Conservation (phyloP, 2,329 filamentous ascomycete species). For the Lomentospora prolificans region DNA sequence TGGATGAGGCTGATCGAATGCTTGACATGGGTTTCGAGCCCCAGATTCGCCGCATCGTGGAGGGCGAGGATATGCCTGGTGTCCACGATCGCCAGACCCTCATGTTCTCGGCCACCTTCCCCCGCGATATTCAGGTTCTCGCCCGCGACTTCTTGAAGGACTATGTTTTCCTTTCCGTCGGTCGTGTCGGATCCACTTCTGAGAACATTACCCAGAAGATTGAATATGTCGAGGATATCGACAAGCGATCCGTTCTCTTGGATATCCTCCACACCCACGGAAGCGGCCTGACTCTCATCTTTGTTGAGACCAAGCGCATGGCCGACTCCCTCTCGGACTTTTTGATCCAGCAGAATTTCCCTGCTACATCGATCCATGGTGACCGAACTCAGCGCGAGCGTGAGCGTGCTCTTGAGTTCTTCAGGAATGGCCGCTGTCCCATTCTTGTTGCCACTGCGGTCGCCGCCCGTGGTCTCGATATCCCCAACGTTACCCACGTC, state of each 20-base stretch:
- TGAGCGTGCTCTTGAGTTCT: slow-evolving; percentile 95
- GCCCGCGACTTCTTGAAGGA: slow-evolving; percentile 98
- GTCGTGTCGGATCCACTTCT: slow-evolving; percentile 97
- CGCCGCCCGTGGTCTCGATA: slow-evolving; percentile 83
- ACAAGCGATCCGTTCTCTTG: slow-evolving; percentile 95
- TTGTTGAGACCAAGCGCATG: slow-evolving; percentile 99
- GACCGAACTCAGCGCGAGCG: slow-evolving; percentile 98
- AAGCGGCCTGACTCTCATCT: slow-evolving; percentile 84
- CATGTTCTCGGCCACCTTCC: slow-evolving; percentile 99
- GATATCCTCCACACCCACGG: slow-evolving; percentile 95
- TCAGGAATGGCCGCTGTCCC: slow-evolving; percentile 89
- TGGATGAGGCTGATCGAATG: slow-evolving; percentile 99
- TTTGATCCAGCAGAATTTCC: slow-evolving; percentile 97
- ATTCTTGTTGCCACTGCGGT: slow-evolving; percentile 96
- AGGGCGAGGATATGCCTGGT: slow-evolving; percentile 93
- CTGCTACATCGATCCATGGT: slow-evolving; percentile 95
- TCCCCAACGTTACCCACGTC: slow-evolving; percentile 92
- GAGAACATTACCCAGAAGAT: slow-evolving; percentile 99
- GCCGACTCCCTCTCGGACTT: slow-evolving; percentile 96
- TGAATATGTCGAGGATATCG: slow-evolving; percentile 90
- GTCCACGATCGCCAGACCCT: slow-evolving; percentile 85
- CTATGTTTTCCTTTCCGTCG: slow-evolving; percentile 97
- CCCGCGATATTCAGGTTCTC: slow-evolving; percentile 97
- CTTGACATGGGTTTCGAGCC: slow-evolving; percentile 99
- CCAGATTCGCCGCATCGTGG: slow-evolving; percentile 96